Conservation (phyloP, 1,284 basidiomycete genomes). For the Ustilago sp. region DNA sequence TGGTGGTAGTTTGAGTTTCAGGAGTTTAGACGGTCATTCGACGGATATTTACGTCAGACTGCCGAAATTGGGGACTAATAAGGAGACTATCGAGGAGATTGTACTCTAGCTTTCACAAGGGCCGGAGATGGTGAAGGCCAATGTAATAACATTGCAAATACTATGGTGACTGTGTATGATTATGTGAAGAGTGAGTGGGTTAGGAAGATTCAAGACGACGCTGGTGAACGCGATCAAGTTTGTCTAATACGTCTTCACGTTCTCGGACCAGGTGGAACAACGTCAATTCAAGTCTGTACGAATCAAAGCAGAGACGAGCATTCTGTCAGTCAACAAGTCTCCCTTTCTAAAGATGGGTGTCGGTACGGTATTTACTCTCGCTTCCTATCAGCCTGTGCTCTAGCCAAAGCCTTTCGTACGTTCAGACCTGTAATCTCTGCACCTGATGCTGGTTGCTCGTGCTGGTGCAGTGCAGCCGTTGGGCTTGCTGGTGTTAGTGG, state of each 20-base stretch:
- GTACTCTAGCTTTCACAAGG: conserved; percentile 22
- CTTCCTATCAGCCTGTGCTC: conserved; percentile 15
- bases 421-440: conserved; percentile 4
- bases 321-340: too few relatives aligned
- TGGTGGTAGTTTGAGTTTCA: conserved; percentile 82
- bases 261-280: conserved; percentile 52
- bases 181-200: background rate
- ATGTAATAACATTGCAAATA: background rate
- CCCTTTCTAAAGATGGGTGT: background rate
- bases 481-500: conserved; percentile 14
- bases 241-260: conserved; percentile 47
- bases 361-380: conserved; percentile 9
- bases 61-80: conserved; percentile 84
- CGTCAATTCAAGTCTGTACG: conserved; percentile 23
- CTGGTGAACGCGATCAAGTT: conserved; percentile 42
- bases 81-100: conserved; percentile 73
- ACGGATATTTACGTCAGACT: conserved; percentile 73
- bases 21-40: conserved; percentile 78
- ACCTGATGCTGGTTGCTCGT: background rate
- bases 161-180: background rate
- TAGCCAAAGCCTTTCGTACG: conserved; percentile 3
- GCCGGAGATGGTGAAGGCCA: background rate
- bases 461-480: conserved; percentile 10
- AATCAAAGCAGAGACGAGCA: background rate
- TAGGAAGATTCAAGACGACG: conserved; percentile 18